phyloP scores from a whole-genome alignment of 345 rosid species.

The Eucalyptus urophylla region DNA sequence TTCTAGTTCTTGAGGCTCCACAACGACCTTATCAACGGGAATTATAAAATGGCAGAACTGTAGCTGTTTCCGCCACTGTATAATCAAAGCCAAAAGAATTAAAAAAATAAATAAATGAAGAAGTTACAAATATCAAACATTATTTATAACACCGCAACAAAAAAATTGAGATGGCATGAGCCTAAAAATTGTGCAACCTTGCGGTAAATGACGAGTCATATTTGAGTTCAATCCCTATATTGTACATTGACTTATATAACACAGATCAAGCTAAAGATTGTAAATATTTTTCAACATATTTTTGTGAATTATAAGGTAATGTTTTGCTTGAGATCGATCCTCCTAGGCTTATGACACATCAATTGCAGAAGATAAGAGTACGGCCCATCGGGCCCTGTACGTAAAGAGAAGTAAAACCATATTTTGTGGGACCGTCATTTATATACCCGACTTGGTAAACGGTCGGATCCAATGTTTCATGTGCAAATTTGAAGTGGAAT shows the following conservation, averaged over 20 bases:
- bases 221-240: background rate
- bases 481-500: background rate
- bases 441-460: background rate
- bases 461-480: background rate
- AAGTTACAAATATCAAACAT: background rate
- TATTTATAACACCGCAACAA: background rate
- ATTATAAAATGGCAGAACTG: too few relatives aligned
- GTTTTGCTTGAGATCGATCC: background rate
- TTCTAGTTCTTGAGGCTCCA: background rate
- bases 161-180: background rate
- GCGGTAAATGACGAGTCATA: rapidly evolving
- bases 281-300: background rate
- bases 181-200: background rate
- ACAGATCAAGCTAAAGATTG: background rate
- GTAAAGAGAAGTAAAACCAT: background rate
- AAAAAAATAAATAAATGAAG: background rate
- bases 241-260: background rate
- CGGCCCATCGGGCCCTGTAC: background rate
- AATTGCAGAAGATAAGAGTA: rapidly evolving
- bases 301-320: background rate
- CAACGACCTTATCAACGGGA: background rate
- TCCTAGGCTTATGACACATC: background rate
- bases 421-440: background rate
- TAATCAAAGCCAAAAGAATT: too few relatives aligned
- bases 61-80: too few relatives aligned